phyloP scores from a whole-genome alignment of 2,329 filamentous ascomycete genomes.

The Xylariaceae sp. region DNA sequence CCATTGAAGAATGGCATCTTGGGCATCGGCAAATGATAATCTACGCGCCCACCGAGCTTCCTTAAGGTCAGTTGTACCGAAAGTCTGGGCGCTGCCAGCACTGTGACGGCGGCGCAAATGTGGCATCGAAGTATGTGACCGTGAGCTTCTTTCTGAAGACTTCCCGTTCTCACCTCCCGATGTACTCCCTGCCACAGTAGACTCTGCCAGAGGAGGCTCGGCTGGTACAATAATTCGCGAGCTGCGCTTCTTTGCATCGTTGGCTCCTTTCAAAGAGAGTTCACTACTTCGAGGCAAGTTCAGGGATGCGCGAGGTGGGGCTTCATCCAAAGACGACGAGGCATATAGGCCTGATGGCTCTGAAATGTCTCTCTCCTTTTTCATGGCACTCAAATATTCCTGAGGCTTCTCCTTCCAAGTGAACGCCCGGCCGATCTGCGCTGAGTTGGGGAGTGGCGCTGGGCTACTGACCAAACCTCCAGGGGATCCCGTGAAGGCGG shows the following conservation, averaged over 20 bases:
- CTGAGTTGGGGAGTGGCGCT: conserved; percentile 24
- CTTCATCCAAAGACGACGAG: conserved; percentile 11
- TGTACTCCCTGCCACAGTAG: conserved; percentile 54
- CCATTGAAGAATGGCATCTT: conserved; percentile 71
- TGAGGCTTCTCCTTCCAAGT: conserved; percentile 63
- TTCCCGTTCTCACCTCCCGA: conserved; percentile 58
- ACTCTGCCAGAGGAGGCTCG: conserved; percentile 42
- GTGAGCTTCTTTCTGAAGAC: conserved; percentile 46
- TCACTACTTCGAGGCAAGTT: conserved; percentile 15
- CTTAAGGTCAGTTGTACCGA: conserved; percentile 36
- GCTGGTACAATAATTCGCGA: conserved; percentile 20
- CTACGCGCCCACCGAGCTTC: conserved; percentile 66
- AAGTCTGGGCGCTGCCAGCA: conserved; percentile 36
- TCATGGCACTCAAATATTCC: conserved; percentile 48
- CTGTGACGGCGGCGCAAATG: conserved; percentile 62
- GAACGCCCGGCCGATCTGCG: conserved; percentile 48
- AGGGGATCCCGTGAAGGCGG: conserved; percentile 32
- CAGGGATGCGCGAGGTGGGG: conserved; percentile 11
- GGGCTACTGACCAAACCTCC: conserved; percentile 33
- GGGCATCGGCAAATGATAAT: conserved; percentile 71
- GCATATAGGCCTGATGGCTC: conserved; percentile 15
- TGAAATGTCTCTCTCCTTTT: conserved; percentile 31
- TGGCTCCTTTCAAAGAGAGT: conserved; percentile 11
- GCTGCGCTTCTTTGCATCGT: conserved; percentile 20
- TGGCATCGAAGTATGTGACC: conserved; percentile 39